Evolutionary conservation across 2,329 filamentous ascomycete species (phyloP), one percentile per base, ranked within the genome.

Genomic region (Diaporthe destruens): DNA sequence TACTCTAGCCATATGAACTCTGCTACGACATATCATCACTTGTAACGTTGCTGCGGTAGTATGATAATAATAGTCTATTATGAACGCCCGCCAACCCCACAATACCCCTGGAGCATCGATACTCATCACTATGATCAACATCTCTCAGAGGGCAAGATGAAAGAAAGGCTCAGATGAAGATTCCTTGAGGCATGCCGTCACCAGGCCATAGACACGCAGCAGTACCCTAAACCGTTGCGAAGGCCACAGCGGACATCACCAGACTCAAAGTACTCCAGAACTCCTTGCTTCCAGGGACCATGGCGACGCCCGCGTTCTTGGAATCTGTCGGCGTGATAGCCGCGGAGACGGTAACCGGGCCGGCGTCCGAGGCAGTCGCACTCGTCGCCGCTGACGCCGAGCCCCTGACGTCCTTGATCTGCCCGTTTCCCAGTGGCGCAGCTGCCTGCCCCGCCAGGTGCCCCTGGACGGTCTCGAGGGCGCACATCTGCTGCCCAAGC

Each of bases 401-500:
- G 23, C 72, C 77, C 75, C 83, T 78, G 42, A 88, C 82, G 34
- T 81, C 80, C 78, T 85, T 82, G 77, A 89, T 87, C 57, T 87
- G 81, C 20, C 83, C 81, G 9, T 82, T 84, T 77, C 81, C 81
- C 44, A 88, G 80, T 0, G 89, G 89, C 7, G 84, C 80, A 5
- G 78, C 73, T 1, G 85, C 82, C 6, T 82, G 76, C 18, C 80
- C 77, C 18, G 84, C 82, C 63, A 93, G 81, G 3, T 91, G 82
- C 3, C 89, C 89, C 78, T 92, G 90, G 20, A 92, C 83, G 1
- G 86, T 85, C 81, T 92, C 90, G 65, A 92, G 84, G 1, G 89
- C 91, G 71, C 86, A 88, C 88, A 92, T 90, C 78, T 92, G 87
- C 80, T 91, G 88, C 6, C 91, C 91, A 7, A 92, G 83, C 2